Conservation (phyloP, 148 eudicot species). For the Rhododendron mucronatum region DNA sequence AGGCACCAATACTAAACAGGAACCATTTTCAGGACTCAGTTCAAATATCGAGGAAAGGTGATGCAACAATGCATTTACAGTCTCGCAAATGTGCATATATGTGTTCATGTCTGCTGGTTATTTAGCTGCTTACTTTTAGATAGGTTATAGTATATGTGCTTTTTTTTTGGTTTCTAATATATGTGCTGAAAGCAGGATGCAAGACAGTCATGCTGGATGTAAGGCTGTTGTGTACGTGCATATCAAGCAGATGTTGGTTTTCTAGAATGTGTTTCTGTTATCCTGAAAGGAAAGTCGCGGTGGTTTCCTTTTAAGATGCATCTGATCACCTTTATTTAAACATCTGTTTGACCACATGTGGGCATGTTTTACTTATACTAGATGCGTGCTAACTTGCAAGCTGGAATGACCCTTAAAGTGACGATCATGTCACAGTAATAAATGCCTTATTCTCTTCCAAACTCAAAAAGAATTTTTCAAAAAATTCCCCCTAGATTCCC, state of each 20-base stretch:
- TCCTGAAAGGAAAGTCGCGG: background rate
- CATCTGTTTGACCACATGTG: background rate
- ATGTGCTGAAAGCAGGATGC: background rate
- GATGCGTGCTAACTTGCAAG: background rate
- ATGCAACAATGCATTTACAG: slow-evolving; percentile 40
- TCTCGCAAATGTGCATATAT: slow-evolving; percentile 36
- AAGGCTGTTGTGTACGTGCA: background rate
- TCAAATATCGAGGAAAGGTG: slow-evolving; percentile 48
- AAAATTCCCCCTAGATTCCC: no score
- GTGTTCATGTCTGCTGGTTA: slow-evolving; percentile 6
- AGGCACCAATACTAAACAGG: slow-evolving; percentile 25
- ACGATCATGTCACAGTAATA: background rate
- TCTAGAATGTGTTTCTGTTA: background rate
- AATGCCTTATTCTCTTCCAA: no score
- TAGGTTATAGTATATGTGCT: background rate
- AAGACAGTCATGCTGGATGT: background rate
- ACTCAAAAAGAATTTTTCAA: no score
- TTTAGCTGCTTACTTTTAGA: background rate
- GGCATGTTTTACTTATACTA: background rate
- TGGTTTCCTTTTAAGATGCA: background rate
- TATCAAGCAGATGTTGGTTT: background rate
- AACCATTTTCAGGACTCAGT: slow-evolving; percentile 77
- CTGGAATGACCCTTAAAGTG: background rate
- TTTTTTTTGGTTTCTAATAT: background rate
- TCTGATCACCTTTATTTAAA: background rate